These are phyloP conservation scores for Herpetospermum pedunculosum DNA, from an alignment of 306 rosid species.

Conservation along the genomic window DNA sequence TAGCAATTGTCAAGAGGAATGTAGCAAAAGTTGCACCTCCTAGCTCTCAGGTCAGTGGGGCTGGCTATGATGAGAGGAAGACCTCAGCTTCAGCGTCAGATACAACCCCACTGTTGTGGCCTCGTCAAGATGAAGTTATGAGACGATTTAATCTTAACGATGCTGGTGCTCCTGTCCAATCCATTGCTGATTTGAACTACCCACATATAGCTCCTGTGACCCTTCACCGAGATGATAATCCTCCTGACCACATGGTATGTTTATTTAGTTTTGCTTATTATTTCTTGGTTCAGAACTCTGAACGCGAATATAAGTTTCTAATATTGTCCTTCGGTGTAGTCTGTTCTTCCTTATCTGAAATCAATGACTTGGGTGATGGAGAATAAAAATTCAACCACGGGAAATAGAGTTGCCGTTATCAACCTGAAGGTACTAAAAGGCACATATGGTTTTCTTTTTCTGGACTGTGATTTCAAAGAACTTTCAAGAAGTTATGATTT, in stretches of 20 bases:
- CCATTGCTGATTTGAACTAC: slow-evolving; percentile 63
- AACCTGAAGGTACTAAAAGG: slow-evolving; percentile 57
- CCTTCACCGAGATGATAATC: slow-evolving; percentile 74
- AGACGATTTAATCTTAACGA: slow-evolving; percentile 71
- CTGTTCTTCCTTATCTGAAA: slow-evolving; percentile 77
- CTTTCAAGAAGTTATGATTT: not conserved
- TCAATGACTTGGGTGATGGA: slow-evolving; percentile 99
- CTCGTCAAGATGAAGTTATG: slow-evolving; percentile 63
- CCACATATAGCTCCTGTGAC: slow-evolving; percentile 87
- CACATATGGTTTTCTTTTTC: slow-evolving; percentile 10
- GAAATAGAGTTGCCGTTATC: slow-evolving; percentile 73
- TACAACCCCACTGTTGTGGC: slow-evolving; percentile 79
- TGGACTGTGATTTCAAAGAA: not conserved
- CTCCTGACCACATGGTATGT: slow-evolving; percentile 61
- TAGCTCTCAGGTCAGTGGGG: slow-evolving; percentile 36
- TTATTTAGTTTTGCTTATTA: not conserved
- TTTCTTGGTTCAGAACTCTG: slow-evolving; percentile 5
- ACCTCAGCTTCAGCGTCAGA: slow-evolving; percentile 37
- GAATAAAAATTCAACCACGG: slow-evolving; percentile 68
- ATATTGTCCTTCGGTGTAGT: slow-evolving; percentile 27
- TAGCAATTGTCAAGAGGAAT: slow-evolving; percentile 45
- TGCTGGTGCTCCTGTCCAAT: slow-evolving; percentile 48
- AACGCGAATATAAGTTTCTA: not conserved
- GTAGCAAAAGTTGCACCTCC: slow-evolving; percentile 66
- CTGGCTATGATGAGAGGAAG: slow-evolving; percentile 51